Evolutionary conservation across 1,139 yeast genomes (phyloP).

Genomic region (Kodamaea anthophila): DNA sequence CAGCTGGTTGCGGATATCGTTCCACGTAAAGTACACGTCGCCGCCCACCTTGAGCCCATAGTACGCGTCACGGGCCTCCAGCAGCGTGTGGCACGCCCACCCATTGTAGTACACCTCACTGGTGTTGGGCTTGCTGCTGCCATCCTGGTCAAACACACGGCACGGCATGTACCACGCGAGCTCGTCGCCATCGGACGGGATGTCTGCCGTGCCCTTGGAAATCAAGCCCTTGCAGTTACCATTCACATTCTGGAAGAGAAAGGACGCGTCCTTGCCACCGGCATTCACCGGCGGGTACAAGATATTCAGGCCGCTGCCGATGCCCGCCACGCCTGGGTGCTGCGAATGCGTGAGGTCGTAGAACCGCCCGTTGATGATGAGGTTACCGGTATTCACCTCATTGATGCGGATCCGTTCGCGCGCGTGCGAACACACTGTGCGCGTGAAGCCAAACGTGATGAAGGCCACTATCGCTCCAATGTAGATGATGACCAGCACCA

Average conservation of each 20-base stretch:
- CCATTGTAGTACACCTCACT: slow-evolving; percentile 64
- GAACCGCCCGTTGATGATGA: slow-evolving; percentile 78
- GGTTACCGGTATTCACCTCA: slow-evolving; percentile 51
- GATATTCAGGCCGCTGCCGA: slow-evolving; percentile 58
- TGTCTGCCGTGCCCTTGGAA: slow-evolving; percentile 62
- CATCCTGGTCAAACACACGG: slow-evolving; percentile 61
- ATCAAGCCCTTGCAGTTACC: slow-evolving; percentile 85
- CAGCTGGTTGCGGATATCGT: slow-evolving; percentile 63
- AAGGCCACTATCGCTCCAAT: slow-evolving; percentile 79
- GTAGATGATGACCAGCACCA: slow-evolving; percentile 66
- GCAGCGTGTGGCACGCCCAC: slow-evolving; percentile 86
- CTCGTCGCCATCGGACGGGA: slow-evolving; percentile 59
- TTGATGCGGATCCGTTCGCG: slow-evolving; percentile 50
- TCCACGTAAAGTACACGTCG: slow-evolving; percentile 88
- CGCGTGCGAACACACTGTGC: slow-evolving; percentile 65
- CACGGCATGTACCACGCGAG: slow-evolving; percentile 98
- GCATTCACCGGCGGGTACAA: slow-evolving; percentile 82
- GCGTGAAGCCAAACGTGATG: slow-evolving; percentile 87
- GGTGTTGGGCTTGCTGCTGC: slow-evolving; percentile 59
- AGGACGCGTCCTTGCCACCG: slow-evolving; percentile 85
- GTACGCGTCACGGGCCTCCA: slow-evolving; percentile 59
- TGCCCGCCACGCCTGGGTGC: slow-evolving; percentile 81
- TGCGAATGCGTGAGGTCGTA: slow-evolving; percentile 63
- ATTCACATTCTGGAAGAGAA: slow-evolving; percentile 90
- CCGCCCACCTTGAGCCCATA: slow-evolving; percentile 59